Percentiles rank a stretch among this genome's conserved stretches.
Conservation (phyloP, 129 eudicot genomes). For the Ambrosia trifida region DNA sequence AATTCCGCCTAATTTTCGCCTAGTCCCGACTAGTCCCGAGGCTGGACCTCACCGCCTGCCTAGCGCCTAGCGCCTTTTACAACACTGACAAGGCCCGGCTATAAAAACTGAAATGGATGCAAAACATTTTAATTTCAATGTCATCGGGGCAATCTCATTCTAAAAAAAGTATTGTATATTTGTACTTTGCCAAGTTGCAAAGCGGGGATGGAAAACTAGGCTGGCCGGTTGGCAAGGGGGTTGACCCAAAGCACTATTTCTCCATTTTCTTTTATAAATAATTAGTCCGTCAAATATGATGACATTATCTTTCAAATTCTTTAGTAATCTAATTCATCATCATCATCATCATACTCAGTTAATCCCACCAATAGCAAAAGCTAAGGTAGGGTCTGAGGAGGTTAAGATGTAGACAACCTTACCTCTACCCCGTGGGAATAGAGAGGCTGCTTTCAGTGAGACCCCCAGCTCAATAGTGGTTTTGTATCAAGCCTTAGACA, state of each 20-base stretch:
- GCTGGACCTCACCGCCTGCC: too few relatives aligned
- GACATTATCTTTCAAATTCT: neutral
- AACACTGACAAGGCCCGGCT: neutral
- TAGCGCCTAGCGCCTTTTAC: too few relatives aligned
- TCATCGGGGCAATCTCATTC: neutral
- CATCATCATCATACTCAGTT: too few relatives aligned
- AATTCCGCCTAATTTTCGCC: too few relatives aligned
- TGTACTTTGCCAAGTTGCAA: neutral
- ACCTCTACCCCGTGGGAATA: too few relatives aligned
- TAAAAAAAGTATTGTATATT: neutral
- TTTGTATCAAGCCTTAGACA: too few relatives aligned
- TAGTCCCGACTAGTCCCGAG: too few relatives aligned
- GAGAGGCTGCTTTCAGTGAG: too few relatives aligned
- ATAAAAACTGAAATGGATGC: neutral
- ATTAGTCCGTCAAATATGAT: neutral
- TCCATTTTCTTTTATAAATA: neutral
- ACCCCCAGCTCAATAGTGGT: too few relatives aligned
- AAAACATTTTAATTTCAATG: neutral
- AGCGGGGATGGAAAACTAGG: neutral
- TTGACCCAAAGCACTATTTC: neutral
- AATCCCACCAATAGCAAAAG: too few relatives aligned
- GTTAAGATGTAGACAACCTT: too few relatives aligned
- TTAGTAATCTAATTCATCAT: neutral
- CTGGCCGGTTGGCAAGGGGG: neutral
- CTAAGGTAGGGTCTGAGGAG: too few relatives aligned